These are phyloP conservation scores for Penicillium polonicum DNA, from an alignment of 2,329 filamentous ascomycete species.

Conservation along the genomic window DNA sequence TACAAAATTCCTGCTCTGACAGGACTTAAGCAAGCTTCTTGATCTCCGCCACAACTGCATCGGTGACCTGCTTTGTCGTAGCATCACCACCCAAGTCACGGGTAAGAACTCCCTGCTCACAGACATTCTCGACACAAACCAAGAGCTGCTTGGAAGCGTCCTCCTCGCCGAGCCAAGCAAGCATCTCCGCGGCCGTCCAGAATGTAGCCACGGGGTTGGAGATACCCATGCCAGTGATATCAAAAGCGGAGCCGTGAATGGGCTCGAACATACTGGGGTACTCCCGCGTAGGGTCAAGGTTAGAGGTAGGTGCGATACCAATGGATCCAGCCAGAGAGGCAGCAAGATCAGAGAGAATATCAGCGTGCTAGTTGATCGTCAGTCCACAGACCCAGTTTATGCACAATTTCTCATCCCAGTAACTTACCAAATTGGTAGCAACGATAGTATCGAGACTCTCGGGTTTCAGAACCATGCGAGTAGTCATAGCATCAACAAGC, in stretches of 20 bases:
- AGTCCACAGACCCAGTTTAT: not conserved
- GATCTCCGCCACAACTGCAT: slow-evolving; percentile 56
- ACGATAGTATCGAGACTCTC: slow-evolving; percentile 62
- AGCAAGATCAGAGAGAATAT: slow-evolving; percentile 69
- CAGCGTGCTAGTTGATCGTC: slow-evolving; percentile 49
- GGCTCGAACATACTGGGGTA: slow-evolving; percentile 65
- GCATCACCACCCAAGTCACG: slow-evolving; percentile 60
- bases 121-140: slow-evolving; percentile 61
- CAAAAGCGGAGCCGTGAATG: slow-evolving; percentile 63
- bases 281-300: slow-evolving; percentile 62
- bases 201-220: slow-evolving; percentile 66
- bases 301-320: slow-evolving; percentile 69
- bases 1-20: not conserved
- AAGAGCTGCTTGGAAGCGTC: slow-evolving; percentile 58
- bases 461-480: slow-evolving; percentile 62
- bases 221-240: slow-evolving; percentile 61
- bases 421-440: slow-evolving; percentile 55
- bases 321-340: slow-evolving; percentile 69
- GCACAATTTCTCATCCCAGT: not conserved
- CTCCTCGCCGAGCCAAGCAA: slow-evolving; percentile 61
- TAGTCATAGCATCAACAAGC: slow-evolving; percentile 67
- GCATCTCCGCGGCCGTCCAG: slow-evolving; percentile 69
- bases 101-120: slow-evolving; percentile 55
- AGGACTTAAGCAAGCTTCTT: slow-evolving; percentile 38
- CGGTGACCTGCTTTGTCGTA: slow-evolving; percentile 59